Conservation (phyloP, 2,329 filamentous ascomycete species). For the Phaeosphaeriaceae sp. region DNA sequence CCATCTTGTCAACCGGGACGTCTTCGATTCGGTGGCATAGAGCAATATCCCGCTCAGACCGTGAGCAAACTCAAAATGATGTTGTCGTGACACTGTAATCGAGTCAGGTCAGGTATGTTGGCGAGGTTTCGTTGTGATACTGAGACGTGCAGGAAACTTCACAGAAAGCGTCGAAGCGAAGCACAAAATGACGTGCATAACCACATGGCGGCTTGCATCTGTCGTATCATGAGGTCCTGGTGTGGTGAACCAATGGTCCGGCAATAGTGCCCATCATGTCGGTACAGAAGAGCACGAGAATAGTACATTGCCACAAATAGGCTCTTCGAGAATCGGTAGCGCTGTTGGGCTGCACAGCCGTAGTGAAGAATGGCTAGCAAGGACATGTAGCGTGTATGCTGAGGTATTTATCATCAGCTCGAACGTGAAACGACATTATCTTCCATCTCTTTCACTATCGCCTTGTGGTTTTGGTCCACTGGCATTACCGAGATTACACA, state of each 20-base stretch:
- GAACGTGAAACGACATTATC: neutral
- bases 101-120: too few relatives aligned
- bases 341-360: neutral
- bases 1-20: too few relatives aligned
- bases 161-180: neutral
- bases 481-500: neutral
- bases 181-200: constrained; percentile 6
- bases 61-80: neutral
- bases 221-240: neutral
- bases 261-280: neutral
- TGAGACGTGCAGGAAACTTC: neutral
- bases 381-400: neutral
- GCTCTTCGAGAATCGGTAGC: neutral
- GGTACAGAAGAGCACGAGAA: neutral
- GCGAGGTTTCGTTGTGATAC: neutral
- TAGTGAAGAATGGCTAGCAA: neutral
- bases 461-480: too few relatives aligned
- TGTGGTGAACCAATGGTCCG: neutral
- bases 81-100: too few relatives aligned
- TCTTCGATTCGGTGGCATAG: too few relatives aligned
- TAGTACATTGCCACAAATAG: neutral
- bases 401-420: neutral
- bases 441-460: too few relatives aligned
- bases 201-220: constrained; percentile 4
- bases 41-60: too few relatives aligned